phyloP scores from a whole-genome alignment of 805 yeast species.

The Candida suzukii region DNA sequence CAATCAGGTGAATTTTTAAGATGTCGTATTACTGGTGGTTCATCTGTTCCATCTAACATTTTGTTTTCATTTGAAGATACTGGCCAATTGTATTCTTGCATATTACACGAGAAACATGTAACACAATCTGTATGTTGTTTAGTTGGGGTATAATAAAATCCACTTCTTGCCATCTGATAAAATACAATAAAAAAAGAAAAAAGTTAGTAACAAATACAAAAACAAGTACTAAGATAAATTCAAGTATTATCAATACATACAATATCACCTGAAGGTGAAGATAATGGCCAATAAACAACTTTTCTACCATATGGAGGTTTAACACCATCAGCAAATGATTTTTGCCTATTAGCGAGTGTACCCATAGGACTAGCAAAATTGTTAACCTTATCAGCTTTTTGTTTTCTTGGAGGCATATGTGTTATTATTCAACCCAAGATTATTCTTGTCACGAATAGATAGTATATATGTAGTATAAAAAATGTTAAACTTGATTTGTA shows the following conservation, averaged over 20 bases:
- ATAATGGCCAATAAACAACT: neutral
- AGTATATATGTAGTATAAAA: no score
- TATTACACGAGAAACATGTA: slow-evolving; percentile 52
- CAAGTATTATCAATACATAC: neutral
- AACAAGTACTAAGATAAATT: no score
- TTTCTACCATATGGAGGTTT: neutral
- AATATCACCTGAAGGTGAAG: neutral
- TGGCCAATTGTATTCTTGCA: slow-evolving; percentile 52
- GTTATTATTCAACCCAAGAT: no score
- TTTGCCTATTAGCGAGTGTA: neutral
- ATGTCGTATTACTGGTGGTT: slow-evolving; percentile 16
- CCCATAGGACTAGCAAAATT: neutral
- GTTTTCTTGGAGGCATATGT: slow-evolving; percentile 1
- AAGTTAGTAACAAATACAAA: neutral
- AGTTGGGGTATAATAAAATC: slow-evolving; percentile 54
- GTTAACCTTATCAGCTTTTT: no score
- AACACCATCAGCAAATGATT: neutral
- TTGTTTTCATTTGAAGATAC: neutral
- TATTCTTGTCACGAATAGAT: no score
- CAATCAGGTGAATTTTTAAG: slow-evolving; percentile 20
- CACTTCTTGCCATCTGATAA: slow-evolving; percentile 40
- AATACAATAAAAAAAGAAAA: neutral
- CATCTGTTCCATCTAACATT: slow-evolving; percentile 4
- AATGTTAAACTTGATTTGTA: no score
- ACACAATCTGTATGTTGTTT: slow-evolving; percentile 40